Percentiles rank a stretch among this genome's conserved stretches.
Evolutionary conservation across 805 yeast genomes (phyloP).

Genomic region (Saccharomyces paradoxus): DNA sequence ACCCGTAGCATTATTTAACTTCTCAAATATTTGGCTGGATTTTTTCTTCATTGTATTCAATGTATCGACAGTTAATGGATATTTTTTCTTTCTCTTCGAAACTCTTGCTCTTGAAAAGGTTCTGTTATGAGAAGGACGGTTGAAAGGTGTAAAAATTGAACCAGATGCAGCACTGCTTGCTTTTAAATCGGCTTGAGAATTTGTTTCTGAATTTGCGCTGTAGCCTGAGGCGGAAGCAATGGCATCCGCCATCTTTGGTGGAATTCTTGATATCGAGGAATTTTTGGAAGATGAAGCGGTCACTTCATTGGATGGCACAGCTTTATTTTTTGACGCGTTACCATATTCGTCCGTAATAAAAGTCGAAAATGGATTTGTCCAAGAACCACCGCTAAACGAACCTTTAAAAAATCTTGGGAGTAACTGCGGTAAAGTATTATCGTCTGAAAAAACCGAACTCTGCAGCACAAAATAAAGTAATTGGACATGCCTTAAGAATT

Average conservation of each 20-base stretch:
- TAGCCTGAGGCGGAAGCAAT: slow-evolving; percentile 18
- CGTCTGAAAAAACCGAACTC: slow-evolving; percentile 14
- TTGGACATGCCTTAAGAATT: slow-evolving; percentile 24
- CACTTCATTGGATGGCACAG: neutral
- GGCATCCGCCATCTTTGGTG: slow-evolving; percentile 19
- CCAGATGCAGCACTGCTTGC: neutral
- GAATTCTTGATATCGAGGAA: slow-evolving; percentile 7
- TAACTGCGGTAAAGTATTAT: slow-evolving; percentile 45
- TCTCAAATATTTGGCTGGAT: slow-evolving; percentile 17
- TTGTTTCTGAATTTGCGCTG: slow-evolving; percentile 1
- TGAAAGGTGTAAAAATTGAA: slow-evolving; percentile 3
- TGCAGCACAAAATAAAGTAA: slow-evolving; percentile 24
- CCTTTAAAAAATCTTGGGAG: slow-evolving; percentile 62
- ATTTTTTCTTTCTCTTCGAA: slow-evolving; percentile 14
- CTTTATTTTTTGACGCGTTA: slow-evolving; percentile 2
- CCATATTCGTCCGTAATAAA: slow-evolving; percentile 8
- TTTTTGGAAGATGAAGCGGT: neutral
- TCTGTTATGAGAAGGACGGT: slow-evolving; percentile 12
- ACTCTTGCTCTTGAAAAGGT: slow-evolving; percentile 15
- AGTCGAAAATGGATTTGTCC: slow-evolving; percentile 59
- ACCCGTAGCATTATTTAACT: slow-evolving; percentile 8
- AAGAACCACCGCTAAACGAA: slow-evolving; percentile 70
- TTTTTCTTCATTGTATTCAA: slow-evolving; percentile 18
- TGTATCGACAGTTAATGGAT: slow-evolving; percentile 24
- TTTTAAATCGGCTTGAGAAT: neutral